Evolutionary conservation across 768 basidiomycete species (phyloP).

Genomic region (Kwoniella dendrophila): DNA sequence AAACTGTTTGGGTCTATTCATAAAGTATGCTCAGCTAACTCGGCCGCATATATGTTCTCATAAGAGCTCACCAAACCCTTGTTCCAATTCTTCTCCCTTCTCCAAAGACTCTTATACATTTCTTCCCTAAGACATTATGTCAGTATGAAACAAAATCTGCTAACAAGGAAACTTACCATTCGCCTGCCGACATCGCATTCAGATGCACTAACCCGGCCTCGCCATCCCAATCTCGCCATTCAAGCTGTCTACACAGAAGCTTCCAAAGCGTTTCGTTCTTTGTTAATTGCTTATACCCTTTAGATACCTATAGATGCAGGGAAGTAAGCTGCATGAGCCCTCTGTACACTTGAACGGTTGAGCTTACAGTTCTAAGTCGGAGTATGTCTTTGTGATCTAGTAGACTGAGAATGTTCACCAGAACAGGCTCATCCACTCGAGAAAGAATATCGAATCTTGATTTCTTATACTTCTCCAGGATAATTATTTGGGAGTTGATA

Average conservation of each 20-base stretch:
- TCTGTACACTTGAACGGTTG: not conserved
- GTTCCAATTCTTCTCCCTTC: conserved; percentile 81
- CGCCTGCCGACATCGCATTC: conserved; percentile 52
- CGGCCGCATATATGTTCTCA: not conserved
- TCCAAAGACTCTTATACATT: conserved; percentile 76
- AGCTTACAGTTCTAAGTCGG: conserved; percentile 60
- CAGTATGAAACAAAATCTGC: no score
- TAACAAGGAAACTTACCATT: conserved; percentile 64
- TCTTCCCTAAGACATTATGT: conserved; percentile 60
- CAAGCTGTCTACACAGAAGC: conserved; percentile 72
- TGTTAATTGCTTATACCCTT: conserved; percentile 60
- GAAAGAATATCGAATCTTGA: conserved; percentile 83
- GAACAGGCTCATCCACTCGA: conserved; percentile 67
- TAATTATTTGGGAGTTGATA: conserved; percentile 77
- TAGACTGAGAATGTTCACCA: conserved; percentile 66
- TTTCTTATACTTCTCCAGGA: conserved; percentile 78
- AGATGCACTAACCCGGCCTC: conserved; percentile 4
- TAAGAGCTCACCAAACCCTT: conserved; percentile 60
- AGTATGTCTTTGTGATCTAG: conserved; percentile 68
- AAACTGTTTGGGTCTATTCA: conserved; percentile 66
- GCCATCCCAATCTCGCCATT: conserved; percentile 59
- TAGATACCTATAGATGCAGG: conserved; percentile 56
- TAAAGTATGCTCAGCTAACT: not conserved
- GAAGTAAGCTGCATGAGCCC: not conserved
- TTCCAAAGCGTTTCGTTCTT: conserved; percentile 75